These are phyloP conservation scores for Schizopora paradoxa DNA, from an alignment of 1,284 basidiomycete genomes.

Conservation along the genomic window DNA sequence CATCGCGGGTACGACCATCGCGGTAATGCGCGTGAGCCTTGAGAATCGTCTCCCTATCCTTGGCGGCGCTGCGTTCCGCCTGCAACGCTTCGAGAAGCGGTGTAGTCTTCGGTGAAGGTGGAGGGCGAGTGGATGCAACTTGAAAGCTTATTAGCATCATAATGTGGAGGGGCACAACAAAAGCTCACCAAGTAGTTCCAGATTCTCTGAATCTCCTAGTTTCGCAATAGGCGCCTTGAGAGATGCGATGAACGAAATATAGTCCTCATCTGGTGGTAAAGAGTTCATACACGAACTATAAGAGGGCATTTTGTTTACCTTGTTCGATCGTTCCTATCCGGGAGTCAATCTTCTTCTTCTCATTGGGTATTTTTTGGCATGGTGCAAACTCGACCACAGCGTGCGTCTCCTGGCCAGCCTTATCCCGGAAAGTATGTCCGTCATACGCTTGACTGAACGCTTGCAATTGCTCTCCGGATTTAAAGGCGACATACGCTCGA, in stretches of 20 bases:
- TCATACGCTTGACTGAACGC: constrained; percentile 84
- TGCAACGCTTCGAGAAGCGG: constrained; percentile 87
- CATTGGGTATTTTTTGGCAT: constrained; percentile 77
- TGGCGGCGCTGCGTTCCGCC: constrained; percentile 68
- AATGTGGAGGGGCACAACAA: constrained; percentile 5
- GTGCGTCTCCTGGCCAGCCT: constrained; percentile 81
- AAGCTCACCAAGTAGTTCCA: constrained; percentile 59
- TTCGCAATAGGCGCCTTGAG: constrained; percentile 45
- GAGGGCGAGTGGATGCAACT: constrained; percentile 58
- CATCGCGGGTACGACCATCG: constrained; percentile 12
- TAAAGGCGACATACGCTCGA: constrained; percentile 91
- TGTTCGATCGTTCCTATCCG: constrained; percentile 74
- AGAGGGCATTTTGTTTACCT: constrained; percentile 36
- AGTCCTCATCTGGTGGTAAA: constrained; percentile 63
- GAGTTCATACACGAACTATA: neutral
- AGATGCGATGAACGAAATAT: constrained; percentile 72
- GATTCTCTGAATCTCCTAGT: constrained; percentile 47
- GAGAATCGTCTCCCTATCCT: constrained; percentile 64
- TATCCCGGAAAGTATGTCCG: constrained; percentile 89
- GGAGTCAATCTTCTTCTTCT: constrained; percentile 68
- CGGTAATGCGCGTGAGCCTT: constrained; percentile 63
- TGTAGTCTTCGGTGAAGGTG: constrained; percentile 68
- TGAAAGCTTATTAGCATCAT: neutral
- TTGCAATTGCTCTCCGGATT: constrained; percentile 63
- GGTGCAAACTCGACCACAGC: constrained; percentile 94